Conservation (phyloP, 2,329 filamentous ascomycete species). For the Xylaria multiplex region DNA sequence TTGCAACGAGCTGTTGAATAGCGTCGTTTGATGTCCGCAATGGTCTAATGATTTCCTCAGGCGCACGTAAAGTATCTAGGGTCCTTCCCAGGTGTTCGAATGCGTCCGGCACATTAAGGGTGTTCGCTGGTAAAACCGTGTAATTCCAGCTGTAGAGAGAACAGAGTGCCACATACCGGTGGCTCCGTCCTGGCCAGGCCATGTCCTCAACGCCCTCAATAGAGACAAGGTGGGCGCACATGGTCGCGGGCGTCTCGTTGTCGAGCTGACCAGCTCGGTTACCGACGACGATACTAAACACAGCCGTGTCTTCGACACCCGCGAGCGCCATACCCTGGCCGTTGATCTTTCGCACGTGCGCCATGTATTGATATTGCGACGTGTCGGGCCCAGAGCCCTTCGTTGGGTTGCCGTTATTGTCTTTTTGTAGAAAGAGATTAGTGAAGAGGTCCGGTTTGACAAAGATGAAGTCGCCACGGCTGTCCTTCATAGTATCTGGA, state of each 20-base stretch:
- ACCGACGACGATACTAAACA: slow-evolving; percentile 52
- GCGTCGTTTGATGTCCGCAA: neutral
- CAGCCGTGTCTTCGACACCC: slow-evolving; percentile 48
- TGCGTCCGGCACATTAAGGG: slow-evolving; percentile 50
- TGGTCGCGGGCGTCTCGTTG: slow-evolving; percentile 41
- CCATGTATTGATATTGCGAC: slow-evolving; percentile 47
- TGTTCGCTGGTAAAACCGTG: slow-evolving; percentile 48
- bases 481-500: slow-evolving; percentile 21
- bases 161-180: slow-evolving; percentile 47
- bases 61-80: slow-evolving; percentile 35
- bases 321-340: slow-evolving; percentile 52
- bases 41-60: neutral
- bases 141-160: slow-evolving; percentile 56
- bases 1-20: slow-evolving; percentile 5
- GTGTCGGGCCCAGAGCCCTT: slow-evolving; percentile 32
- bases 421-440: slow-evolving; percentile 39
- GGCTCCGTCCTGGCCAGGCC: slow-evolving; percentile 32
- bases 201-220: slow-evolving; percentile 52
- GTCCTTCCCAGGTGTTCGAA: slow-evolving; percentile 45
- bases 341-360: slow-evolving; percentile 56
- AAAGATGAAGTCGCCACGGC: slow-evolving; percentile 48
- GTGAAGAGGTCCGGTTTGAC: slow-evolving; percentile 44
- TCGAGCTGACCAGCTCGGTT: slow-evolving; percentile 49
- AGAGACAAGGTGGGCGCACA: slow-evolving; percentile 52
- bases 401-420: slow-evolving; percentile 6